These are phyloP conservation scores for Physcomitrium patens DNA, from an alignment of 225 moss, liverwort and hornwort genomes.

Conservation along the genomic window DNA sequence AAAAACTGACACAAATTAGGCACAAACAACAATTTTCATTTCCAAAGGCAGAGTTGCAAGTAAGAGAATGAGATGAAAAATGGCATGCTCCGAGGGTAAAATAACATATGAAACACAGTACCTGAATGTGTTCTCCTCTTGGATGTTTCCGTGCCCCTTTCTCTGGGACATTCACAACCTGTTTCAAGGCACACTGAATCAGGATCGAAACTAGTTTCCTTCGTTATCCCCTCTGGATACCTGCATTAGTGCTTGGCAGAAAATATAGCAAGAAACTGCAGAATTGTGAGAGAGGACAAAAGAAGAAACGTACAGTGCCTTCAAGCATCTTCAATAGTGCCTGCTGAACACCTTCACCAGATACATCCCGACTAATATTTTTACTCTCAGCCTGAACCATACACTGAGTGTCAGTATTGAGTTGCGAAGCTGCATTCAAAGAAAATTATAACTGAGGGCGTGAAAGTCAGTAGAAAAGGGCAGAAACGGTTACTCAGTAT, in stretches of 20 bases:
- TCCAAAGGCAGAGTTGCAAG: constrained; percentile 5
- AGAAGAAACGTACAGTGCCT: constrained; percentile 68
- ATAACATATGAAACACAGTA: constrained; percentile 28
- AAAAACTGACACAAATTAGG: background rate
- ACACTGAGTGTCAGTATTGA: constrained; percentile 14
- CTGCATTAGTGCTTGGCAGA: background rate
- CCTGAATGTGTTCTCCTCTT: constrained; percentile 87
- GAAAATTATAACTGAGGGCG: background rate
- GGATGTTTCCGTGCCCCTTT: constrained; percentile 88
- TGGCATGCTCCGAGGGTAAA: background rate
- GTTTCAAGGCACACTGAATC: constrained; percentile 21
- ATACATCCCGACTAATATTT: constrained; percentile 87
- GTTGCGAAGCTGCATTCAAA: constrained; percentile 5
- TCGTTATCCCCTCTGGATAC: background rate
- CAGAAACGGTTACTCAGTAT: constrained; percentile 3
- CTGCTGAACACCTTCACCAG: constrained; percentile 89
- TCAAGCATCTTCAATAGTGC: constrained; percentile 89
- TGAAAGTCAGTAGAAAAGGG: constrained; percentile 4
- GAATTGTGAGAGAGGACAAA: background rate
- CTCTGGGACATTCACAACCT: constrained; percentile 89
- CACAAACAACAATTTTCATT: background rate
- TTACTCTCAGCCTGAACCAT: constrained; percentile 76
- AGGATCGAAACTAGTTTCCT: background rate
- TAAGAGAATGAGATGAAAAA: constrained; percentile 12
- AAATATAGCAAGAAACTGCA: constrained; percentile 12